These are phyloP conservation scores for Russula earlei DNA, from an alignment of 768 basidiomycete species.

Conservation along the genomic window DNA sequence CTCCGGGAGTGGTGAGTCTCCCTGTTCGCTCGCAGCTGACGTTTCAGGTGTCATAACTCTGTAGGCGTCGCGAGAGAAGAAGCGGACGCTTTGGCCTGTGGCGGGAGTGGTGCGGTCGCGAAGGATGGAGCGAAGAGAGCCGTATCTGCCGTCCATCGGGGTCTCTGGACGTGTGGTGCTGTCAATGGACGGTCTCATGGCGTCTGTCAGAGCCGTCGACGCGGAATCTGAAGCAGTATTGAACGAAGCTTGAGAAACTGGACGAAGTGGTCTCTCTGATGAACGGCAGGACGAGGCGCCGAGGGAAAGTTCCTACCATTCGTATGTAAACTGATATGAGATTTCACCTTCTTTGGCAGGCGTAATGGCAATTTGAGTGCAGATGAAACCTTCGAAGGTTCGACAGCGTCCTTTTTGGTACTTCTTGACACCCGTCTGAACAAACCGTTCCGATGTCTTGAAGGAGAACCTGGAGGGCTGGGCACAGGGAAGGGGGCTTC, in stretches of 20 bases:
- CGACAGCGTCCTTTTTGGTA: conserved; percentile 10
- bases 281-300: background rate
- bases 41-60: conserved; percentile 57
- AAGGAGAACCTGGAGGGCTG: conserved; percentile 17
- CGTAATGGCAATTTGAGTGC: conserved; percentile 13
- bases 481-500: conserved; percentile 17
- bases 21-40: conserved; percentile 35
- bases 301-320: conserved; percentile 6
- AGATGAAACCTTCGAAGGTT: conserved; percentile 14
- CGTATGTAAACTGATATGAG: conserved; percentile 14
- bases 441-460: conserved; percentile 15
- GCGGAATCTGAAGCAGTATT: conserved; percentile 25
- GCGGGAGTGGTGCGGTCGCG: conserved; percentile 63
- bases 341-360: conserved; percentile 20
- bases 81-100: conserved; percentile 71
- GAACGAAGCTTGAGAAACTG: conserved; percentile 17
- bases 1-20: conserved; percentile 24
- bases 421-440: conserved; percentile 19
- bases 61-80: conserved; percentile 63
- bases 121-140: conserved; percentile 63
- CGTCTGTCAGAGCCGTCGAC: conserved; percentile 23
- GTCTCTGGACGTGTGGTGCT: conserved; percentile 22
- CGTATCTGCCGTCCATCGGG: conserved; percentile 31
- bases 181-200: conserved; percentile 22
- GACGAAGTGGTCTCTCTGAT: background rate